phyloP scores from a whole-genome alignment of 1,139 yeast genomes.

The Yamadazyma dendronema region DNA sequence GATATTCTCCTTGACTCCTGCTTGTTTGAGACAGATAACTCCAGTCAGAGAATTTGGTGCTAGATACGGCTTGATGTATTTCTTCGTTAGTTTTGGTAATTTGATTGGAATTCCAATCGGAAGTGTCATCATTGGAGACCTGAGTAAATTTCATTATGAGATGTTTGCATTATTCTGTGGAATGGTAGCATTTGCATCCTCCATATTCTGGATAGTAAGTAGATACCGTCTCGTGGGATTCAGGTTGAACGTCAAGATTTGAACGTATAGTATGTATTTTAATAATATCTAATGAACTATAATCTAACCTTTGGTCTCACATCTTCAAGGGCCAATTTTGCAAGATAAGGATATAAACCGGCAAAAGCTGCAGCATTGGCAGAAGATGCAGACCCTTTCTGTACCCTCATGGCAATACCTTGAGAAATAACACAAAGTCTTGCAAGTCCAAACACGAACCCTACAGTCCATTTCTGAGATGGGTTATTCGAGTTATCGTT shows the following conservation, averaged over 20 bases:
- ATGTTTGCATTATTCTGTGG: constrained; percentile 39
- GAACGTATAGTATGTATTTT: neutral
- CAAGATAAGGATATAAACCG: constrained; percentile 41
- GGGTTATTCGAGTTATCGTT: constrained; percentile 39
- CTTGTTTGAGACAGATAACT: constrained; percentile 40
- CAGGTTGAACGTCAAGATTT: constrained; percentile 1
- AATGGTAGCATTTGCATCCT: constrained; percentile 26
- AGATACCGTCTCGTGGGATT: constrained; percentile 34
- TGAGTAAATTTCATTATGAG: constrained; percentile 27
- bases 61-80: constrained; percentile 39
- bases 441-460: constrained; percentile 58
- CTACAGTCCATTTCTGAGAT: constrained; percentile 50
- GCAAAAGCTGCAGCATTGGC: constrained; percentile 52
- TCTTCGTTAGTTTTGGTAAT: constrained; percentile 39
- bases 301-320: constrained; percentile 12
- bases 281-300: neutral
- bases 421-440: constrained; percentile 63
- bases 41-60: constrained; percentile 36
- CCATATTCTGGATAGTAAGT: constrained; percentile 31
- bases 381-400: constrained; percentile 59
- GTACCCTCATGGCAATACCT: constrained; percentile 64
- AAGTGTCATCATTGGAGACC: constrained; percentile 40
- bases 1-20: constrained; percentile 35
- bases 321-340: constrained; percentile 32
- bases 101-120: constrained; percentile 46